Evolutionary conservation across 2,329 filamentous ascomycete species (phyloP).

Genomic region (Moelleriella libera): DNA sequence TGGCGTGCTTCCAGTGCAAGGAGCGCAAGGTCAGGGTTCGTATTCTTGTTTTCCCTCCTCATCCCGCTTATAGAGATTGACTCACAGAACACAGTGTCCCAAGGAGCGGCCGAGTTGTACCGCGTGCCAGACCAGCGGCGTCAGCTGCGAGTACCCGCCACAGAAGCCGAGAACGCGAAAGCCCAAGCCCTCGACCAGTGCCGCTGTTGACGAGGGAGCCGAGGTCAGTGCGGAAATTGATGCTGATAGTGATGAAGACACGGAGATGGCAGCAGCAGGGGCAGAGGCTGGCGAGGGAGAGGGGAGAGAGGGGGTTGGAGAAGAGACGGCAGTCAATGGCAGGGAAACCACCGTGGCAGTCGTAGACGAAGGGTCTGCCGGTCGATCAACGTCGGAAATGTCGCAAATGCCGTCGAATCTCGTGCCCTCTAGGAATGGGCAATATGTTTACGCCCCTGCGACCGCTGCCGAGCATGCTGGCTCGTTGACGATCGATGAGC

Average conservation of each 20-base stretch:
- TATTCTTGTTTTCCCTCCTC: not conserved
- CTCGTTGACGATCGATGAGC: slow-evolving; percentile 4
- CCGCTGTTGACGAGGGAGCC: slow-evolving; percentile 1
- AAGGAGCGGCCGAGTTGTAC: slow-evolving; percentile 24
- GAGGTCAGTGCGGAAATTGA: slow-evolving; percentile 4
- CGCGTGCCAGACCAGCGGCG: slow-evolving; percentile 17
- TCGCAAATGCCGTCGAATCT: not conserved
- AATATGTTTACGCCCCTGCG: slow-evolving; percentile 14
- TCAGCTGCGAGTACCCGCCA: slow-evolving; percentile 24
- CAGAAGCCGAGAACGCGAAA: slow-evolving; percentile 13
- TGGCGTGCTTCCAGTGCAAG: slow-evolving; percentile 21
- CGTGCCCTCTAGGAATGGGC: not conserved
- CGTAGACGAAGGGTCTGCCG: not conserved
- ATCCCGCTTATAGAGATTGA: not conserved
- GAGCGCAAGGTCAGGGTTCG: slow-evolving; percentile 23
- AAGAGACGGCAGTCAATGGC: not conserved
- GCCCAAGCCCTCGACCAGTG: slow-evolving; percentile 5
- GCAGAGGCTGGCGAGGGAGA: not conserved
- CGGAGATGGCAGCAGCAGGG: slow-evolving; percentile 4
- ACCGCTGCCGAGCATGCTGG: slow-evolving; percentile 10
- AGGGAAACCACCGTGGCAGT: not conserved
- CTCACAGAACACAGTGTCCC: slow-evolving; percentile 19
- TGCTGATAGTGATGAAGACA: slow-evolving; percentile 6
- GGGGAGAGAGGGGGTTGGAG: not conserved
- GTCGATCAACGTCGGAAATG: not conserved